Conservation (phyloP, 306 rosid species). For the Macrotyloma uniflorum region DNA sequence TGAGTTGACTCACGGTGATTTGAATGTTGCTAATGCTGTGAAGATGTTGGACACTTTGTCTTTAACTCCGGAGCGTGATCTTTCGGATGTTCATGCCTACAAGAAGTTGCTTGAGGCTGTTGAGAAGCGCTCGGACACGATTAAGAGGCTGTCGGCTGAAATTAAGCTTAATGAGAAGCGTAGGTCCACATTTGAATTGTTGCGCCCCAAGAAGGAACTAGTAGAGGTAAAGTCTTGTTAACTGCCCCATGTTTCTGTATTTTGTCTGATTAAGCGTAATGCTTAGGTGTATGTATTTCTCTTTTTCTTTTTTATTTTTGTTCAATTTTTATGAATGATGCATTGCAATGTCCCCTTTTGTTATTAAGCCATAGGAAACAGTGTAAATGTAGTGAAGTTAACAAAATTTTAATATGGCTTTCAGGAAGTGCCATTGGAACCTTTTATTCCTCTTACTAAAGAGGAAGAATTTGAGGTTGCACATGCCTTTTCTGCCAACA, state of each 20-base stretch:
- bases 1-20: slow-evolving; percentile 44
- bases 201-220: slow-evolving; percentile 56
- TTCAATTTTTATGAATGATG: not conserved
- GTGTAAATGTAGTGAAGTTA: slow-evolving; percentile 24
- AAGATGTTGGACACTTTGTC: slow-evolving; percentile 49
- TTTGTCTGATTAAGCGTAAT: slow-evolving; percentile 3
- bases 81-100: slow-evolving; percentile 49
- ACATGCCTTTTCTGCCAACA: slow-evolving; percentile 55
- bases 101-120: slow-evolving; percentile 62
- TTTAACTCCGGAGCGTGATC: slow-evolving; percentile 33
- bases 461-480: slow-evolving; percentile 65
- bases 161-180: slow-evolving; percentile 59
- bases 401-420: slow-evolving; percentile 30
- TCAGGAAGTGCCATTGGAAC: slow-evolving; percentile 64
- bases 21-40: slow-evolving; percentile 49
- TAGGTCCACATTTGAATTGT: slow-evolving; percentile 34
- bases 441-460: slow-evolving; percentile 65
- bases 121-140: slow-evolving; percentile 35
- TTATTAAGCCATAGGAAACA: slow-evolving; percentile 13
- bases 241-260: not conserved
- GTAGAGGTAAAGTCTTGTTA: slow-evolving; percentile 56
- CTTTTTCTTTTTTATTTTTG: not conserved
- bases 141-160: slow-evolving; percentile 51
- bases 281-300: not conserved
- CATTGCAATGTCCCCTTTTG: not conserved